Base-by-base conservation (phyloP, 352 stramenopile species). In the Phytopythium mirpurense region DNA sequence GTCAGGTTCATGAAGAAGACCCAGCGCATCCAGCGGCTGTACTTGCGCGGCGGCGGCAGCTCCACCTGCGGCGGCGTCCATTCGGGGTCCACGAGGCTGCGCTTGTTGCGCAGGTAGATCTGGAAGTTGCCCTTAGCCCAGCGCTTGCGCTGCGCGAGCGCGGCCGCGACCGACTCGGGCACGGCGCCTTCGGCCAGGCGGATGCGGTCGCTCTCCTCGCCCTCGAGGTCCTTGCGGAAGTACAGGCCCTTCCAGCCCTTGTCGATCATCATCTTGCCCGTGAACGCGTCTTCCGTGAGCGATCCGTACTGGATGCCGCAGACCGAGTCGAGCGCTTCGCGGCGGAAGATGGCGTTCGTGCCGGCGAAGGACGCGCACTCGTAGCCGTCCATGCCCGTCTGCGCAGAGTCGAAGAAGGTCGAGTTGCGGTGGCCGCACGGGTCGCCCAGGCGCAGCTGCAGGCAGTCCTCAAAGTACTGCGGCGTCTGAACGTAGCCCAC, bases 1-100 rank as follows among this genome's bases (percentile, higher is more conserved):
- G 74, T 88, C 40, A 86, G 48, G 65, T 88, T 88, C 72, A 88
- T 86, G 62, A 86, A 88, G 71, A 88, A 86, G 5, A 88, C 72
- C 75, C 78, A 87, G 41, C 75, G 71, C 78, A 89, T 89, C 35
- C 87, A 89, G 41, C 70, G 71, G 67, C 86, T 88, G 59, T 79
- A 72, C 62, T 87, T 87, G 68, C 74, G 77, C 46, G 74, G 70
- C 16, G 64, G 62, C 8, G 76, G 76, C 19, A 85, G 56, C 44
- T 79, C 67, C 18, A 85, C 70, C 42, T 70, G 41, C 12, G 76
- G 76, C 6, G 65, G 61, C 12, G 44, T 66, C 77, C 77, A 88
- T 47, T 83, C 66, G 3, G 77, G 77, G 36, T 88, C 77, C 19
- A 86, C 65, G 36, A 84, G 62, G 52, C 70, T 79, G 51, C 72